Percentiles rank a stretch among this genome's conserved stretches.
These are phyloP conservation scores for Usnea hakonensis DNA, from an alignment of 495 filamentous ascomycete species.

Conservation along the genomic window DNA sequence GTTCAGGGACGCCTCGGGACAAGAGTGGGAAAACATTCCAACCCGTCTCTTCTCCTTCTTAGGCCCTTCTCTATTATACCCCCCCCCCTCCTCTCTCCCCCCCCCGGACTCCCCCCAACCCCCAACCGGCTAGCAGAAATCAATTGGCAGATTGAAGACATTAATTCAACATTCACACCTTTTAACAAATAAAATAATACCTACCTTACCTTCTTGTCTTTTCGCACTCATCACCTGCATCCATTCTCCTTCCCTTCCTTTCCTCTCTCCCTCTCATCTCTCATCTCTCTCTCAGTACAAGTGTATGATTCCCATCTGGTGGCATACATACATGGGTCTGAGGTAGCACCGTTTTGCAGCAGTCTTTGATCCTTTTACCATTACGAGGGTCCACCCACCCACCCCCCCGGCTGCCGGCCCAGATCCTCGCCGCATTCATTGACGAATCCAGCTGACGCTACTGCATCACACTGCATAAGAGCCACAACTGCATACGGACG, in stretches of 20 bases:
- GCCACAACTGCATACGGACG: slow-evolving; percentile 13
- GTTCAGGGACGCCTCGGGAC: slow-evolving; percentile 2
- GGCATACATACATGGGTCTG: neutral
- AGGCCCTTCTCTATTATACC: too few relatives aligned
- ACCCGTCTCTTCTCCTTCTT: neutral
- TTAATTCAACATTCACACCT: neutral
- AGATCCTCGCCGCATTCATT: slow-evolving; percentile 4
- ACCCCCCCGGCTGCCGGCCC: neutral
- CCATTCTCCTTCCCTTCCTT: neutral
- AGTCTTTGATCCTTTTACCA: neutral
- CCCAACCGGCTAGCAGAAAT: neutral
- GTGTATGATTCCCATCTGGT: neutral
- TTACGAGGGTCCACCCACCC: too few relatives aligned
- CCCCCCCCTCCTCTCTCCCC: too few relatives aligned
- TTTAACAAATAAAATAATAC: neutral
- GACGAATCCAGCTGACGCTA: slow-evolving; percentile 16
- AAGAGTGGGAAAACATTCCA: slow-evolving; percentile 15
- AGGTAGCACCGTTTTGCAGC: neutral
- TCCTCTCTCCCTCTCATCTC: too few relatives aligned
- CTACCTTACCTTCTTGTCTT: neutral
- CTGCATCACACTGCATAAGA: slow-evolving; percentile 19
- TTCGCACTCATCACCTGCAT: neutral
- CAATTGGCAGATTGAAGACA: neutral
- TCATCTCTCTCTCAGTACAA: too few relatives aligned
- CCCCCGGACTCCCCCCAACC: too few relatives aligned